Evolutionary conservation across 768 basidiomycete species (phyloP), one percentile per base, ranked within the genome.

Genomic region (Rhodotorula diobovata): DNA sequence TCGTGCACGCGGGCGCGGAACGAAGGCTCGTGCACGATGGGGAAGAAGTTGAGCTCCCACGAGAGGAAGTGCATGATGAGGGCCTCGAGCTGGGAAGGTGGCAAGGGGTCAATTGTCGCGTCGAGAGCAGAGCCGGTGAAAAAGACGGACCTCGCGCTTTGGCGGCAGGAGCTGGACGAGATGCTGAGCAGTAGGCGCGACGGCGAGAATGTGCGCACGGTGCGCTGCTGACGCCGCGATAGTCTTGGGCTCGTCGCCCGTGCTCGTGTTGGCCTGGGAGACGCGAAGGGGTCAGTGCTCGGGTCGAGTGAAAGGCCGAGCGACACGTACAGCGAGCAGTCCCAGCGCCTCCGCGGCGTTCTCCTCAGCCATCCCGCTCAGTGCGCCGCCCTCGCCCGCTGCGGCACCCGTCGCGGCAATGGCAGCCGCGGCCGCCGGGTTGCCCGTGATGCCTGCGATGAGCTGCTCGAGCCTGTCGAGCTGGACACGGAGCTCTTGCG

Each of bases 401-500:
- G 34, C 37, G 1, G 2, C 35, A 32, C 15, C 51, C 0, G 37
- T 28, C 7, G 23, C 66, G 11, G 28, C n/a, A 9, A 10, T 64
- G 7, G 41, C 60, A 20, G 51, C 56, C 4, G 48, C 59, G 7
- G 35, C 39, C 2, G 56, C 37, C 25, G 67, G 59, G 54, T 41
- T 34, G 12, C 53, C 32, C 23, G 46, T 9, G n/a, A 73, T 21
- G 9, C 35, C 30, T n/a, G 39, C 62, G 37, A 73, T 59, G 32
- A 73, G 63, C n/a, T 12, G 48, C 23, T 73, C 71, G 61, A 73
- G 67, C 1, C 71, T 58, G 51, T 73, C 71, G 23, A 73, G 59
- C 55, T 73, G 71, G 11, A 55, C 23, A 11, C 71, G 57, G 6
- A 73, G 59, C 45, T 73, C 71, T 41, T 61, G 67, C 15, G 67